These are phyloP conservation scores for Ophiocordyceps australis DNA, from an alignment of 2,329 filamentous ascomycete genomes.

Conservation along the genomic window DNA sequence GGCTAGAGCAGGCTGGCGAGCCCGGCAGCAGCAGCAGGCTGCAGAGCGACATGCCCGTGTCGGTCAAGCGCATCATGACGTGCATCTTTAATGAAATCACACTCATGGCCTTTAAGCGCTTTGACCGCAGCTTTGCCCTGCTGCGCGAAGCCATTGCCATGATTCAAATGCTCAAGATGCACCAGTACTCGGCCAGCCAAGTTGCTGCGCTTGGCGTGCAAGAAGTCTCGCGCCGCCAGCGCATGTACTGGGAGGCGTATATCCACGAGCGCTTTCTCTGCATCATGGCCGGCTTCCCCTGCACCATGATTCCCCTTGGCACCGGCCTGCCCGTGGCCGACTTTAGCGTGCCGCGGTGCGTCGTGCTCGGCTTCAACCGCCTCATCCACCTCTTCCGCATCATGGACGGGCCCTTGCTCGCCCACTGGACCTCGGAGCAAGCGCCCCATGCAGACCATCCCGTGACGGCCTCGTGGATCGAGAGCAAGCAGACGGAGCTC, in stretches of 20 bases:
- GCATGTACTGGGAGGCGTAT: constrained; percentile 8
- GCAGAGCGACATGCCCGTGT: constrained; percentile 17
- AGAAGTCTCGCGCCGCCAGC: constrained; percentile 6
- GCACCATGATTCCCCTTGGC: constrained; percentile 13
- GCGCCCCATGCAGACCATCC: constrained; percentile 5
- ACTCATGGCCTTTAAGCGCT: constrained; percentile 25
- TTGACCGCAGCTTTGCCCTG: constrained; percentile 26
- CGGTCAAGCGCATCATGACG: constrained; percentile 25
- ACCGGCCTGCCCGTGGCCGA: constrained; percentile 13
- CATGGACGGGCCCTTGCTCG: constrained; percentile 18
- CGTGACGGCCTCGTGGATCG: constrained; percentile 19
- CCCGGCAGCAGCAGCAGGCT: constrained; percentile 14
- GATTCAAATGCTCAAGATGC: constrained; percentile 23
- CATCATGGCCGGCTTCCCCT: constrained; percentile 26
- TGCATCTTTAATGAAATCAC: constrained; percentile 31
- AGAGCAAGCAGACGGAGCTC: constrained; percentile 19
- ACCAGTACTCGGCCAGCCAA: constrained; percentile 15
- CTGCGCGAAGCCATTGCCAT: constrained; percentile 27
- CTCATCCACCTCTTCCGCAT: constrained; percentile 17
- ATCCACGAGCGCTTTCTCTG: constrained; percentile 26
- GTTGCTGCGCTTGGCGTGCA: constrained; percentile 3
- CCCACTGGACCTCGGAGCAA: constrained; percentile 16
- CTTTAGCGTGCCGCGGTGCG: constrained; percentile 13
- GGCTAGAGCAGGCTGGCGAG: too few species aligned
- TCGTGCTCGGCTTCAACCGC: constrained; percentile 18